Percentiles rank a stretch among this genome's conserved stretches.
phyloP scores from a whole-genome alignment of 169 alveolate genomes.

The Babesia bovis region DNA sequence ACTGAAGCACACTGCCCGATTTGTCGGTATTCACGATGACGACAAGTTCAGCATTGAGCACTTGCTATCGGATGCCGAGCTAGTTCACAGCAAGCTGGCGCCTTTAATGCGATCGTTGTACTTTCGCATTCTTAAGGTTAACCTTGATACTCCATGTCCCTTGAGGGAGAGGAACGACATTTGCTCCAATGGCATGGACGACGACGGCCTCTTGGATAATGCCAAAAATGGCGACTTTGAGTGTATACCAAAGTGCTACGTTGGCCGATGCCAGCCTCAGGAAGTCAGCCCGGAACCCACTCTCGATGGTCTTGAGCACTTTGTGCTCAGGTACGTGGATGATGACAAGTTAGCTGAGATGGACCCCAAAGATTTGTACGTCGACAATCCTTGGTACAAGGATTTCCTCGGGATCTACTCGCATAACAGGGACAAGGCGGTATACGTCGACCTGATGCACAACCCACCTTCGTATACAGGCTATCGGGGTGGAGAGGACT shows the following conservation, averaged over 20 bases:
- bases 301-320: constrained; percentile 50
- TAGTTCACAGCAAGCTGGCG: constrained; percentile 44
- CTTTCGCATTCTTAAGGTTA: constrained; percentile 54
- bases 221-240: neutral
- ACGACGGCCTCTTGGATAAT: neutral
- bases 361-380: constrained; percentile 49
- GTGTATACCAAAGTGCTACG: constrained; percentile 50
- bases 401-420: constrained; percentile 50
- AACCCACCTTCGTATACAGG: constrained; percentile 72
- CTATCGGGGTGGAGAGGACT: constrained; percentile 59
- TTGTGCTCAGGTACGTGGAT: constrained; percentile 40
- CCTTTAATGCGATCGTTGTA: constrained; percentile 43
- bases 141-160: constrained; percentile 57
- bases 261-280: constrained; percentile 53
- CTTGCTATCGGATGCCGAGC: constrained; percentile 57
- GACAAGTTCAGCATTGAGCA: constrained; percentile 24
- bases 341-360: constrained; percentile 10
- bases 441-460: constrained; percentile 54
- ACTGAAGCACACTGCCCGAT: neutral
- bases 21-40: neutral
- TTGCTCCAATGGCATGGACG: constrained; percentile 44
- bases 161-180: constrained; percentile 33
- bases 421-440: constrained; percentile 27
- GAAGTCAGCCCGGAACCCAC: constrained; percentile 22
- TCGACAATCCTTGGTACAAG: constrained; percentile 24